A percentile compares a stretch with the other conserved stretches of the same genome.
phyloP scores from a whole-genome alignment of 2,329 filamentous ascomycete species.

The Thelonectria blattea region DNA sequence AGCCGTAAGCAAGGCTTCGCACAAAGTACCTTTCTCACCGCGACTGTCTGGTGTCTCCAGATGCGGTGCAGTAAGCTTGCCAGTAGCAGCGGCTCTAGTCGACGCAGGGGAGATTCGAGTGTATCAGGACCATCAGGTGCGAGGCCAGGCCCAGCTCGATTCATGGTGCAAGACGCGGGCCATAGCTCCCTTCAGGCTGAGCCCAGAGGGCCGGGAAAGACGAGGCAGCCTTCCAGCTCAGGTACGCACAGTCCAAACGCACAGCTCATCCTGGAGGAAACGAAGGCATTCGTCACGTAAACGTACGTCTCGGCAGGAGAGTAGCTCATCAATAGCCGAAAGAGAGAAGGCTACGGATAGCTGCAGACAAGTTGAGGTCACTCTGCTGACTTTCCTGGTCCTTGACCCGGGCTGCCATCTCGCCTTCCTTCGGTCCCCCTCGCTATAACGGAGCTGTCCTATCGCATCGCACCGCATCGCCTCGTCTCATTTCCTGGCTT shows the following conservation, averaged over 20 bases:
- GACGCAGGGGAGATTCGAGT: slow-evolving; percentile 29
- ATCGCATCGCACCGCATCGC: slow-evolving; percentile 7
- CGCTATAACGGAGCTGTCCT: slow-evolving; percentile 13
- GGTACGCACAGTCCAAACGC: slow-evolving; percentile 23
- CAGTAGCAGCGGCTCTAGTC: slow-evolving; percentile 12
- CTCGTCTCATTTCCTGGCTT: slow-evolving; percentile 19
- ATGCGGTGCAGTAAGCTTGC: slow-evolving; percentile 20
- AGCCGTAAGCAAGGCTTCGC: slow-evolving; percentile 23
- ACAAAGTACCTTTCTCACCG: slow-evolving; percentile 7
- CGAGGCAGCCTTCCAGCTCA: slow-evolving; percentile 20
- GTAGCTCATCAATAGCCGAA: not conserved
- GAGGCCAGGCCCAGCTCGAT: too few relatives aligned
- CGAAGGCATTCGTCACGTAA: not conserved
- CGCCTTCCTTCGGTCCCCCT: slow-evolving; percentile 13
- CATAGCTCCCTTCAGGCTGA: slow-evolving; percentile 10
- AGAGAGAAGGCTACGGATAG: too few relatives aligned
- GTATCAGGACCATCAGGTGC: too few relatives aligned
- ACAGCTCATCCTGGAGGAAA: slow-evolving; percentile 26
- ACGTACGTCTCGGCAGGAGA: not conserved
- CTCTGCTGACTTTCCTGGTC: not conserved
- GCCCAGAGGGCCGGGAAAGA: slow-evolving; percentile 7
- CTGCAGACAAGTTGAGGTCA: too few relatives aligned
- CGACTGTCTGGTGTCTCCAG: slow-evolving; percentile 6
- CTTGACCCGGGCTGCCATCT: slow-evolving; percentile 22
- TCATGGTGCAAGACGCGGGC: not conserved